Conservation (phyloP, 352 stramenopile genomes). For the Phytopythium sindhum region DNA sequence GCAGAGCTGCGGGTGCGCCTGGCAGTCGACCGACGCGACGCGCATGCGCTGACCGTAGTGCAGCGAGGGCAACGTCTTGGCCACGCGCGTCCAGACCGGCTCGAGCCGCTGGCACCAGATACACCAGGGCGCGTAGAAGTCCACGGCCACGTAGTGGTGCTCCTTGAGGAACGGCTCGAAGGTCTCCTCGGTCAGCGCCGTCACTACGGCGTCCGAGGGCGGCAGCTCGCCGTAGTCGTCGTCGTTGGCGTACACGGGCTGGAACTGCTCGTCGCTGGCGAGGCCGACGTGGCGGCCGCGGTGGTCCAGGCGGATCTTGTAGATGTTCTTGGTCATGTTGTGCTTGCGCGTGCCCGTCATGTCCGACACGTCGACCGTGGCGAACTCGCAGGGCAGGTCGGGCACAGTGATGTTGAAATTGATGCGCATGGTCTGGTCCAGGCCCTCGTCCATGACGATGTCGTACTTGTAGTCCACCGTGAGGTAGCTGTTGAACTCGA, state of each 20-base stretch:
- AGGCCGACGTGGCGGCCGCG: slow-evolving; percentile 82
- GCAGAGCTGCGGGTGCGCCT: slow-evolving; percentile 91
- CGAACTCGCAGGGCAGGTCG: slow-evolving; percentile 96
- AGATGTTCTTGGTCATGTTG: slow-evolving; percentile 99
- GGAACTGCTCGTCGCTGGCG: slow-evolving; percentile 86
- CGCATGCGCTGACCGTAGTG: slow-evolving; percentile 82
- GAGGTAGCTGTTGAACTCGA: slow-evolving; percentile 89
- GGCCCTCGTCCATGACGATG: slow-evolving; percentile 86
- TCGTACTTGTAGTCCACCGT: slow-evolving; percentile 86
- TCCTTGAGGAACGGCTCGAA: slow-evolving; percentile 92
- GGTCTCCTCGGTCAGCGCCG: slow-evolving; percentile 69
- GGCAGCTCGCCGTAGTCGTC: slow-evolving; percentile 67
- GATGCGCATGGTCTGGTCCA: slow-evolving; percentile 89
- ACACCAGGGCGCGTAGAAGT: slow-evolving; percentile 96
- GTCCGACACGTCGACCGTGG: slow-evolving; percentile 95
- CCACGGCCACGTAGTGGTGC: slow-evolving; percentile 95
- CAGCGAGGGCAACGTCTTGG: slow-evolving; percentile 85
- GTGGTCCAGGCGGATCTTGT: slow-evolving; percentile 92
- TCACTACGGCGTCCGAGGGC: slow-evolving; percentile 73
- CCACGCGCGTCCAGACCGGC: slow-evolving; percentile 95
- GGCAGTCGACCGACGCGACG: slow-evolving; percentile 92
- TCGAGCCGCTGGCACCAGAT: slow-evolving; percentile 97
- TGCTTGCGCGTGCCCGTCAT: slow-evolving; percentile 96
- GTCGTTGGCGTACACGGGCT: slow-evolving; percentile 69
- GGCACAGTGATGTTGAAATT: slow-evolving; percentile 99